Percentiles rank a stretch among this genome's conserved stretches.
phyloP scores from a whole-genome alignment of 768 basidiomycete genomes.

The Auriscalpium orientale region DNA sequence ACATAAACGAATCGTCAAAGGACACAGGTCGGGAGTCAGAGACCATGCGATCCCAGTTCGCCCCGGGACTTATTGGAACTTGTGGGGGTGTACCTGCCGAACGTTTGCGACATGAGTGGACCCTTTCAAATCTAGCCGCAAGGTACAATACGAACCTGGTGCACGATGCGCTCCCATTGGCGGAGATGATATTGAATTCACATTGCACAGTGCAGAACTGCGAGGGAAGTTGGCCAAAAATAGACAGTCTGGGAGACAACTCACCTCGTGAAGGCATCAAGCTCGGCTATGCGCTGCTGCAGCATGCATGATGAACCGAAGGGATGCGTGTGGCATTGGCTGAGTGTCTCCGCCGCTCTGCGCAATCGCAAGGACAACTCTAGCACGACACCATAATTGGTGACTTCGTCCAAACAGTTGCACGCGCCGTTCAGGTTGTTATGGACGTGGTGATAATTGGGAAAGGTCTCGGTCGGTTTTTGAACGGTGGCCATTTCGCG shows the following conservation, averaged over 20 bases:
- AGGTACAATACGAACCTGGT: no score
- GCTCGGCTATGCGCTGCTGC: conserved; percentile 38
- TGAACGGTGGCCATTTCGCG: background rate
- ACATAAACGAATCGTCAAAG: conserved; percentile 53
- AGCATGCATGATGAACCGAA: conserved; percentile 27
- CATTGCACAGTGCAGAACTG: no score
- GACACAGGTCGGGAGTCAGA: conserved; percentile 18
- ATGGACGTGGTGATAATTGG: background rate
- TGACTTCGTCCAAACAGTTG: conserved; percentile 48
- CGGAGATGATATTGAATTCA: no score
- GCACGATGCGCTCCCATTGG: no score
- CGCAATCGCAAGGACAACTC: conserved; percentile 60
- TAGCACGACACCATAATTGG: conserved; percentile 49
- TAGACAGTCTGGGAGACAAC: conserved; percentile 9
- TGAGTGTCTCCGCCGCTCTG: conserved; percentile 48
- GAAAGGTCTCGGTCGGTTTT: background rate
- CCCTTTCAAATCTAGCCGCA: background rate
- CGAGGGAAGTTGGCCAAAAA: no score
- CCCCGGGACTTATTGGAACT: no score
- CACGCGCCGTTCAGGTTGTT: conserved; percentile 31
- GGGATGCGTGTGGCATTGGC: conserved; percentile 35
- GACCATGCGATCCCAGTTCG: no score
- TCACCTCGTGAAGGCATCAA: conserved; percentile 49
- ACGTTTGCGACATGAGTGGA: background rate
- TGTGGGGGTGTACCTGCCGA: background rate